Evolutionary conservation across 129 eudicot genomes (phyloP).

Genomic region (Deinandra increscens): DNA sequence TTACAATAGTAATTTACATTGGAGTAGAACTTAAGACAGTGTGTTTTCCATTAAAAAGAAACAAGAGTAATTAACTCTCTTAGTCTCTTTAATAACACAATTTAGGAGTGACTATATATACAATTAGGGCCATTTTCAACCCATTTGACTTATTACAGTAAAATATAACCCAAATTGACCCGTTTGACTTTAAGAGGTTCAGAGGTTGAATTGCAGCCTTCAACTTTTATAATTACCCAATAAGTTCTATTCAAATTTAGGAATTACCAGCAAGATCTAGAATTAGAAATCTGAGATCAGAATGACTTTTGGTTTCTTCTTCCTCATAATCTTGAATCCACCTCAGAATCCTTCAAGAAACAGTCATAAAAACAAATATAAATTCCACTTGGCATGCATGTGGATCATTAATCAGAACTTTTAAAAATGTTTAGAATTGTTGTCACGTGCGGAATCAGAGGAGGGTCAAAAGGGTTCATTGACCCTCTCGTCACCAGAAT

Average conservation of each 20-base stretch:
- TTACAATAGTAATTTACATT: not conserved
- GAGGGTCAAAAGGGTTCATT: no score
- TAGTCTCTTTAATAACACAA: not conserved
- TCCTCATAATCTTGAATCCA: slow-evolving; percentile 76
- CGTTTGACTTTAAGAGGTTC: not conserved
- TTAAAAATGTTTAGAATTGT: no score
- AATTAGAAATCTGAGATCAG: slow-evolving; percentile 48
- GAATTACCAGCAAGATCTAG: slow-evolving; percentile 70
- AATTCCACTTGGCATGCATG: not conserved
- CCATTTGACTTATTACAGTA: not conserved
- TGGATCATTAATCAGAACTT: no score
- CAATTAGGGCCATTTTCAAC: not conserved
- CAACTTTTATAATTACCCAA: not conserved
- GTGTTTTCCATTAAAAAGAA: no score
- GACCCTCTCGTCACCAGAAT: no score
- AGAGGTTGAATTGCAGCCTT: not conserved
- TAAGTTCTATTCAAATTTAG: not conserved
- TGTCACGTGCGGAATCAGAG: no score
- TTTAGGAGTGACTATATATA: not conserved
- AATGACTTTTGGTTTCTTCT: slow-evolving; percentile 37
- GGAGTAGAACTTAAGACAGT: no score
- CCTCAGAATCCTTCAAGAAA: slow-evolving; percentile 59
- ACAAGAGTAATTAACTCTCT: no score
- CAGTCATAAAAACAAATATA: not conserved
- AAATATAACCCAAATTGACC: not conserved